These are phyloP conservation scores for Hemerocallis citrina DNA, from an alignment of 106 monocot species.

Conservation along the genomic window DNA sequence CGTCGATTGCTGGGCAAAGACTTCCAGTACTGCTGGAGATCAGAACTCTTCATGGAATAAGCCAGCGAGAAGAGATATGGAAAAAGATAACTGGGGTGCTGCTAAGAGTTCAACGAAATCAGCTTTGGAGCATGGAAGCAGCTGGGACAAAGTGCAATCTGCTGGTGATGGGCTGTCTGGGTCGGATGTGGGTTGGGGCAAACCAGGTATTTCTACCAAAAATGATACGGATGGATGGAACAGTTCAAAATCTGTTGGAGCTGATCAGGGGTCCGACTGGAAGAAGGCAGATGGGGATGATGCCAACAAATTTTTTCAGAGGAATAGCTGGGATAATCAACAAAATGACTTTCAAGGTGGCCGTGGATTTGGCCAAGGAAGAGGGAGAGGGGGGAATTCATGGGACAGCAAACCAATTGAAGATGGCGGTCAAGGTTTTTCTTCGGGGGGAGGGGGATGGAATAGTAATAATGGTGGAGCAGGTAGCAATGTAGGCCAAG, in stretches of 20 bases:
- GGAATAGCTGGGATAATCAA: neutral
- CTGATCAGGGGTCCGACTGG: neutral
- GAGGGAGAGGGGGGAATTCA: neutral
- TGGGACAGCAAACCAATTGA: neutral
- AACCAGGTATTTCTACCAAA: neutral
- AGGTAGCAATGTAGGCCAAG: neutral
- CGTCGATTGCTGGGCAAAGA: neutral
- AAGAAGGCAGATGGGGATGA: neutral
- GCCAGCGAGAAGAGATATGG: neutral
- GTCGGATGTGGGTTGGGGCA: neutral
- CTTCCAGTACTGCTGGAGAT: neutral
- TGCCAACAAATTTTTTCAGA: neutral
- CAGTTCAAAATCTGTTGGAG: neutral
- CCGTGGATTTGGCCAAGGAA: neutral
- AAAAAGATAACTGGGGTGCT: neutral
- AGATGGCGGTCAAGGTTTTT: neutral
- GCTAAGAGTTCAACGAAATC: neutral
- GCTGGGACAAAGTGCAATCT: slow-evolving; percentile 4
- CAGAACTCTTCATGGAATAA: neutral
- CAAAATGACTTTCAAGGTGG: neutral
- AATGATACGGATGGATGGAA: neutral
- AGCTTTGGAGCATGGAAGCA: neutral
- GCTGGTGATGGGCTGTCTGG: neutral
- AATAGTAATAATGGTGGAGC: neutral
- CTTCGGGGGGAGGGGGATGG: neutral